phyloP scores from a whole-genome alignment of 371 early-diverging fungal species.

The Mucor lusitanicus region DNA sequence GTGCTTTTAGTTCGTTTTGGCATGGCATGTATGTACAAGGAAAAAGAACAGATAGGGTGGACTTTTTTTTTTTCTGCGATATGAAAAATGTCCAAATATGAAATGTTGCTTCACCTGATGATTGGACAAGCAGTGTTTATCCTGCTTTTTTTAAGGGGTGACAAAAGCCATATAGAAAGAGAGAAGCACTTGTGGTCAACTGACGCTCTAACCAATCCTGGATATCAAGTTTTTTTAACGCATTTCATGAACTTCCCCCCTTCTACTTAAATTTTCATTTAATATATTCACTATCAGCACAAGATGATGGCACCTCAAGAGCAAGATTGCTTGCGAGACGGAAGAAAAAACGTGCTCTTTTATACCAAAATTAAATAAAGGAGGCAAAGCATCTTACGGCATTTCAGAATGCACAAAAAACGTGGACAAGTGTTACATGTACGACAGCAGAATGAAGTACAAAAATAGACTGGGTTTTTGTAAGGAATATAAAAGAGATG shows the following conservation, averaged over 20 bases:
- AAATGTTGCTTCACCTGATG: background rate
- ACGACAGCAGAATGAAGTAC: background rate
- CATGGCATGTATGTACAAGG: background rate
- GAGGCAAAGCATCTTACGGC: background rate
- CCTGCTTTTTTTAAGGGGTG: background rate
- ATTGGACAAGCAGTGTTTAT: background rate
- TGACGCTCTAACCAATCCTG: background rate
- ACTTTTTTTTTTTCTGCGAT: background rate
- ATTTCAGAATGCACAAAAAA: constrained; percentile 9
- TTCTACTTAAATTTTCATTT: too few relatives aligned
- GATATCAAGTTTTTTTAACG: background rate
- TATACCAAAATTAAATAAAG: background rate
- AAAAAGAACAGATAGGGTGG: background rate
- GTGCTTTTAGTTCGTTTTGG: background rate
- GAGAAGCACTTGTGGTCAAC: background rate
- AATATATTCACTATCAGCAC: background rate
- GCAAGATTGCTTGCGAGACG: background rate
- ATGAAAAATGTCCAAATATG: background rate
- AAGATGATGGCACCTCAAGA: background rate
- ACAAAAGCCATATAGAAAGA: background rate
- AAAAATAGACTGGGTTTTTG: background rate
- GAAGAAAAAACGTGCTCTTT: background rate
- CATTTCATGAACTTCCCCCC: background rate
- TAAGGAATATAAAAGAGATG: constrained; percentile 1
- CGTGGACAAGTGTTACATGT: constrained; percentile 8